Evolutionary conservation across 2,329 filamentous ascomycete genomes (phyloP), one percentile per base, ranked within the genome.

Genomic region (Cladosporium sp.): DNA sequence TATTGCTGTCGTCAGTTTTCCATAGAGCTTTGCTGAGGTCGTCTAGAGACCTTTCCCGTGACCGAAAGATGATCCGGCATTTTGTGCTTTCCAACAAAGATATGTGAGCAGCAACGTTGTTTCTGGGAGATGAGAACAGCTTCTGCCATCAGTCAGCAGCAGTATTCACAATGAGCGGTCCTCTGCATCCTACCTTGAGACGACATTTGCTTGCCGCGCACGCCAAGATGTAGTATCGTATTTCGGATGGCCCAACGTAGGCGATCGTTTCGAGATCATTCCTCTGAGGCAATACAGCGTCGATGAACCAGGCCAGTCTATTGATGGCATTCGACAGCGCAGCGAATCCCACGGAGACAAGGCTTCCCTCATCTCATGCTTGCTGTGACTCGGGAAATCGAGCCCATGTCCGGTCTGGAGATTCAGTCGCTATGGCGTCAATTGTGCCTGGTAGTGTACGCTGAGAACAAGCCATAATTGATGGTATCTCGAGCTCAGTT

Each of bases 191-290:
- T 14, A 51, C 58, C n/a, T 65, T 65, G 5, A 66, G 14, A 3
- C 64, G 56, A 43, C 46, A 60, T 58, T 67, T 68, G 36, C 58
- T 58, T 4, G 67, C 66, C 2, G 67, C 67, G n/a, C 65, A 67
- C 5, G 65, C 66, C 5, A 67, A 18, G 21, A 68, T 63, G 53
- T 64, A 66, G 49, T 67, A 68, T 26, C 66, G 46, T 10, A 66
- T 60, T 32, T 68, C 67, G n/a, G 66, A 66, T 2, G 63, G 63
- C 14, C 63, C 67, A 16, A 66, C 58, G 32, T 68, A 67, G 18
- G 65, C 67, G 18, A 67, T 58, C 3, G 63, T 66, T 11, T 61
- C 63, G 14, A 65, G 36, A 30, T 63, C 58, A 10, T 32, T 46
- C 14, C 36, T 61, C 8, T n/a, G 26, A 14, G 57, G 23, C 4